phyloP scores from a whole-genome alignment of 768 basidiomycete genomes.

The Termitomyces sp. region DNA sequence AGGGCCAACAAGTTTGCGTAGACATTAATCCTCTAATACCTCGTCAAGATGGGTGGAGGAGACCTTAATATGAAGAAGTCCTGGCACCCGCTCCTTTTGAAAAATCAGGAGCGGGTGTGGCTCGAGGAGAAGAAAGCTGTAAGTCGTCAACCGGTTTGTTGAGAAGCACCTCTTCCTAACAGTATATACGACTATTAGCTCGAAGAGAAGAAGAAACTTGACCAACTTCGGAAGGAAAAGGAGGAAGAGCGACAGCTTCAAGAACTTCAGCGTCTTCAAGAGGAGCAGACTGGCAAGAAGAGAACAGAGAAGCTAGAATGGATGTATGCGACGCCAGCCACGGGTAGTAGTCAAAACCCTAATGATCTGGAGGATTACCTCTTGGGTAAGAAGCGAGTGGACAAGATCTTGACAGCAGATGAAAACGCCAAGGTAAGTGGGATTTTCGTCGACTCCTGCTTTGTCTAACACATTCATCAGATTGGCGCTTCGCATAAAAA shows the following conservation, averaged over 20 bases:
- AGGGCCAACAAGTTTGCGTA: neutral
- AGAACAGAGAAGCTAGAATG: slow-evolving; percentile 93
- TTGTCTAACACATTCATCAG: slow-evolving; percentile 31
- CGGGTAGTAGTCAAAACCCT: slow-evolving; percentile 78
- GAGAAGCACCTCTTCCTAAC: slow-evolving; percentile 11
- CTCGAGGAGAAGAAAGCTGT: slow-evolving; percentile 96
- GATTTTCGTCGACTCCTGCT: slow-evolving; percentile 2
- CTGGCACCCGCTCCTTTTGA: slow-evolving; percentile 97
- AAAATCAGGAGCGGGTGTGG: slow-evolving; percentile 99
- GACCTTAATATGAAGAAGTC: slow-evolving; percentile 99
- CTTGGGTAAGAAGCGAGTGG: slow-evolving; percentile 95
- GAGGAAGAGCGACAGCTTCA: slow-evolving; percentile 97
- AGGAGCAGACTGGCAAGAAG: slow-evolving; percentile 94
- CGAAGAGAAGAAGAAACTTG: slow-evolving; percentile 97
- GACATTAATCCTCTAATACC: neutral
- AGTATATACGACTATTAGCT: slow-evolving; percentile 47
- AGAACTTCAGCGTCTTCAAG: slow-evolving; percentile 93
- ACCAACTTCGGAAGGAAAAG: slow-evolving; percentile 95
- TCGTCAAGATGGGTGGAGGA: slow-evolving; percentile 91
- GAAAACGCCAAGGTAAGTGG: slow-evolving; percentile 79
- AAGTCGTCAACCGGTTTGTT: slow-evolving; percentile 27
- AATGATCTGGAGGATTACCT: slow-evolving; percentile 97
- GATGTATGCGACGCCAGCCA: slow-evolving; percentile 99
- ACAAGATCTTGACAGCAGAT: slow-evolving; percentile 89
- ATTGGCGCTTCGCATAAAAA: slow-evolving; percentile 85